phyloP scores from a whole-genome alignment of 371 early-diverging fungal genomes.

The Choanephora cucurbitarum region DNA sequence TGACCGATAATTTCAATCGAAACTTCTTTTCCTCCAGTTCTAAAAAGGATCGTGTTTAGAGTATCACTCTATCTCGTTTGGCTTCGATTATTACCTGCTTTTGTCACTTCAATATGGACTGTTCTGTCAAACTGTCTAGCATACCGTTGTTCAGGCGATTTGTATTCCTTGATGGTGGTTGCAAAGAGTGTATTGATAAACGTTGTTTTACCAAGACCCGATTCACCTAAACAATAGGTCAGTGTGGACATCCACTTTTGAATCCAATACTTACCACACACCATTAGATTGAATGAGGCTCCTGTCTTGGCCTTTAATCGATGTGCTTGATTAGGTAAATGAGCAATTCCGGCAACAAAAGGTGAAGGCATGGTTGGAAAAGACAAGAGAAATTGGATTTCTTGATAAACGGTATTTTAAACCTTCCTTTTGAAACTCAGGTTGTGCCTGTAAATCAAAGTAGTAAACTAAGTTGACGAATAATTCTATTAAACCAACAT shows the following conservation, averaged over 20 bases:
- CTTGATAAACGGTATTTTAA: no score
- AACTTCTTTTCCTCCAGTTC: constrained; percentile 50
- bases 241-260: no score
- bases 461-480: no score
- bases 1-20: constrained; percentile 81
- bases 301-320: constrained; percentile 93
- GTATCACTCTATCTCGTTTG: no score
- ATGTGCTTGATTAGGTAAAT: constrained; percentile 94
- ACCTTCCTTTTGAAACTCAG: no score
- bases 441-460: no score
- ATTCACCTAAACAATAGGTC: constrained; percentile 33
- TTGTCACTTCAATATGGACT: constrained; percentile 88
- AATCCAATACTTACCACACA: constrained; percentile 83
- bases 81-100: no score
- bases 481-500: no score
- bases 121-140: constrained; percentile 84
- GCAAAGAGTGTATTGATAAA: constrained; percentile 90
- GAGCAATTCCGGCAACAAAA: constrained; percentile 90
- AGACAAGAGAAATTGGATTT: no score
- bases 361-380: constrained; percentile 35
- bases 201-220: constrained; percentile 86
- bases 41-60: neutral
- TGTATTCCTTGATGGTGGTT: constrained; percentile 82
- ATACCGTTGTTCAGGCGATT: constrained; percentile 74
- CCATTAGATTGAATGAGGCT: constrained; percentile 94